A percentile compares a stretch with the other conserved stretches of the same genome.
Conservation (phyloP, 2,329 filamentous ascomycete species). For the Aspergillus sp. region DNA sequence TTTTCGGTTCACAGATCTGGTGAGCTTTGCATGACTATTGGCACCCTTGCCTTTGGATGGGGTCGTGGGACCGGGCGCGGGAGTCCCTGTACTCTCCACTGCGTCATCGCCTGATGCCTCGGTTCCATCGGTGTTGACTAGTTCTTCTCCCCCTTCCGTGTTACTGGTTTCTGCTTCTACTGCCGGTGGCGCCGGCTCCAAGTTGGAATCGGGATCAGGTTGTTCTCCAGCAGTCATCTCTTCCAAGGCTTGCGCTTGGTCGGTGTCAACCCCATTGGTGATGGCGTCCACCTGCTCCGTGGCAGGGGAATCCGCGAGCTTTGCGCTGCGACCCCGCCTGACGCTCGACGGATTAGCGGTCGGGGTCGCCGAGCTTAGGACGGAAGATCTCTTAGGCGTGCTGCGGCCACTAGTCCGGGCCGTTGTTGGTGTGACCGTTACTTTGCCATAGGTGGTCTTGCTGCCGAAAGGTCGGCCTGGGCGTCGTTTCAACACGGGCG, state of each 20-base stretch:
- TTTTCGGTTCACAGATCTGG: constrained; percentile 21
- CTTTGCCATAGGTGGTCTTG: constrained; percentile 25
- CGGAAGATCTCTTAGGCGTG: constrained; percentile 36
- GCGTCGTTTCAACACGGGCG: constrained; percentile 35
- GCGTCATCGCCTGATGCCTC: constrained; percentile 5
- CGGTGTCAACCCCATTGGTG: constrained; percentile 25
- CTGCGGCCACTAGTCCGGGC: constrained; percentile 36
- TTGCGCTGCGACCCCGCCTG: constrained; percentile 39
- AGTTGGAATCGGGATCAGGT: constrained; percentile 1
- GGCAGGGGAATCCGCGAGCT: constrained; percentile 29
- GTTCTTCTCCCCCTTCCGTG: constrained; percentile 27
- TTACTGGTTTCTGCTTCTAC: constrained; percentile 18
- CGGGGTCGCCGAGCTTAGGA: constrained; percentile 30
- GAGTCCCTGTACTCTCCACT: constrained; percentile 2
- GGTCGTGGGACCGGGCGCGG: constrained; percentile 4
- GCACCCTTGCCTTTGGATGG: constrained; percentile 16
- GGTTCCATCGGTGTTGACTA: constrained; percentile 12
- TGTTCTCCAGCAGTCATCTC: constrained; percentile 6
- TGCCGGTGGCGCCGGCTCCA: constrained; percentile 3
- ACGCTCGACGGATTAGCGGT: constrained; percentile 26
- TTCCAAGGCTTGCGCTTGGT: constrained; percentile 10
- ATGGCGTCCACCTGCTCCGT: constrained; percentile 23
- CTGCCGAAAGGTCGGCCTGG: constrained; percentile 40
- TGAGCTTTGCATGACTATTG: constrained; percentile 16
- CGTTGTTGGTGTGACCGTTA: constrained; percentile 32